Evolutionary conservation across 768 basidiomycete genomes (phyloP).

Genomic region (Mycena sanguinolenta): DNA sequence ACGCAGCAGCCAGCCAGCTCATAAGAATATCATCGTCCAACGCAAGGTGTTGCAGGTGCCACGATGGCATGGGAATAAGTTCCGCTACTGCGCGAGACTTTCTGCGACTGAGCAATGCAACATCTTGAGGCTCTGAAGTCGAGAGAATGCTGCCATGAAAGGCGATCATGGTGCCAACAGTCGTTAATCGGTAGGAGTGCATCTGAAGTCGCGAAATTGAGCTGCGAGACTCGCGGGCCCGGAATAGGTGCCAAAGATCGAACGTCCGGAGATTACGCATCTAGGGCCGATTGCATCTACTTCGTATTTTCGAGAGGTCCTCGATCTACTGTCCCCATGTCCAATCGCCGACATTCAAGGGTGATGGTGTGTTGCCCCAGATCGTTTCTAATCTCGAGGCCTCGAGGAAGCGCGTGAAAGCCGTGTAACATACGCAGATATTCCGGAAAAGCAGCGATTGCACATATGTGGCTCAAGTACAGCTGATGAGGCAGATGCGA

Average conservation of each 20-base stretch:
- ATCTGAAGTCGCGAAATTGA: slow-evolving; percentile 11
- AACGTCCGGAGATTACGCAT: slow-evolving; percentile 10
- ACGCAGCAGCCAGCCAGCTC: slow-evolving; percentile 18
- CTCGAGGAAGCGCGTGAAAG: slow-evolving; percentile 8
- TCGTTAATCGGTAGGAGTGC: slow-evolving; percentile 21
- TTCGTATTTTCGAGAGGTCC: background rate
- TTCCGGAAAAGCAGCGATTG: slow-evolving; percentile 26
- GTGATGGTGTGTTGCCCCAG: slow-evolving; percentile 1
- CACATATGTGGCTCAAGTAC: slow-evolving; percentile 25
- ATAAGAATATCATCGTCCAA: slow-evolving; percentile 21
- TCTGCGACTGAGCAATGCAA: slow-evolving; percentile 18
- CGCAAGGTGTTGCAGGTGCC: slow-evolving; percentile 24
- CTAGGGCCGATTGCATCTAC: background rate
- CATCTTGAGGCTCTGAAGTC: slow-evolving; percentile 21
- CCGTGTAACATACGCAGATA: slow-evolving; percentile 8
- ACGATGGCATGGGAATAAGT: background rate
- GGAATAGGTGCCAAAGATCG: slow-evolving; percentile 2
- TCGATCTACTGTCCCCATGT: background rate
- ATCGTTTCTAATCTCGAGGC: background rate
- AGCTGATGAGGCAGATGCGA: slow-evolving; percentile 12
- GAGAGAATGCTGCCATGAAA: slow-evolving; percentile 26
- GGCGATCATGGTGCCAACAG: background rate
- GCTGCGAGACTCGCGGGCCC: background rate
- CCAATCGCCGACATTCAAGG: background rate
- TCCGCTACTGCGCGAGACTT: background rate